These are phyloP conservation scores for Tricholoma saponaceum DNA, from an alignment of 768 basidiomycete species.

Conservation along the genomic window DNA sequence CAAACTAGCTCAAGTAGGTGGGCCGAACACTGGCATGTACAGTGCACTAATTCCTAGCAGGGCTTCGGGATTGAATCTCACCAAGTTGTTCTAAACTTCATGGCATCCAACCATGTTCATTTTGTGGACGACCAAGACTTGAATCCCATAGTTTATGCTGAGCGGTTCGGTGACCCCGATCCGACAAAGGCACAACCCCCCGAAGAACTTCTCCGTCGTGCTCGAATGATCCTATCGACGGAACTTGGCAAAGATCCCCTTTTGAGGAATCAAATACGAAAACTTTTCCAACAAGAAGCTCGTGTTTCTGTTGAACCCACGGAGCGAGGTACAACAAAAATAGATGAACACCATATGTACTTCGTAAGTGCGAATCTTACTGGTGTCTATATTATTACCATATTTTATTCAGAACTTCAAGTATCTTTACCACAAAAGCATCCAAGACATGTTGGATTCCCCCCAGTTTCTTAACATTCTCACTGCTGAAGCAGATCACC, in stretches of 20 bases:
- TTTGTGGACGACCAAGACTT: constrained; percentile 81
- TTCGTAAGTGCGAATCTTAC: constrained; percentile 44
- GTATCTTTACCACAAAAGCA: constrained; percentile 80
- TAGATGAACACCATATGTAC: constrained; percentile 69
- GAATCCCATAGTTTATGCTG: constrained; percentile 76
- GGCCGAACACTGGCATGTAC: not conserved
- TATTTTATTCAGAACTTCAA: constrained; percentile 75
- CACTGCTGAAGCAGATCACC: constrained; percentile 82
- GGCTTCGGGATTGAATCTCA: constrained; percentile 81
- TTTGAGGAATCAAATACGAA: constrained; percentile 73
- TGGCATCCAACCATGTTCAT: constrained; percentile 52
- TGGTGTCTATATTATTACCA: constrained; percentile 1
- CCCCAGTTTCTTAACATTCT: constrained; percentile 90
- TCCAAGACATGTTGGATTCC: constrained; percentile 61
- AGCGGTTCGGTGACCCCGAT: constrained; percentile 78
- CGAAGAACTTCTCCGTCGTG: constrained; percentile 67
- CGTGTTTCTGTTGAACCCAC: constrained; percentile 81
- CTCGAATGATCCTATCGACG: constrained; percentile 80
- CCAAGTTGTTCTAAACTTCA: constrained; percentile 83
- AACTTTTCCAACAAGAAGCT: constrained; percentile 70
- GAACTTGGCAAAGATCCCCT: constrained; percentile 94
- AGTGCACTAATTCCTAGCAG: constrained; percentile 33
- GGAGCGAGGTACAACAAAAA: constrained; percentile 76
- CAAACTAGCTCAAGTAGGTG: constrained; percentile 73
- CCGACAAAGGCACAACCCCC: constrained; percentile 50